These are phyloP conservation scores for Globisporangium yorkense DNA, from an alignment of 352 stramenopile genomes.

Conservation along the genomic window DNA sequence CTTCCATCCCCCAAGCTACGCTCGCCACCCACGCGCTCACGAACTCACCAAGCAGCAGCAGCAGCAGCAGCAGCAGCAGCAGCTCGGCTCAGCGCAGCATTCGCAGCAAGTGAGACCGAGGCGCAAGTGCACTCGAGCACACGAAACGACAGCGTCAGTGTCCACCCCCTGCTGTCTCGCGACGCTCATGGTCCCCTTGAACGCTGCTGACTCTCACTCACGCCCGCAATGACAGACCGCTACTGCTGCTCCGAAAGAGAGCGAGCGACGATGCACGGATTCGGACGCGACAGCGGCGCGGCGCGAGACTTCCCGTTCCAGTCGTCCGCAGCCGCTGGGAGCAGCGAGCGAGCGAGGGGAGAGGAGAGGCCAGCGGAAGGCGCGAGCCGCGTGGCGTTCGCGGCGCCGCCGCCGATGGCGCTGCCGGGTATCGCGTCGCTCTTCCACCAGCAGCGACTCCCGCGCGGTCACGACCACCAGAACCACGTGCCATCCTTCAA, in stretches of 20 bases:
- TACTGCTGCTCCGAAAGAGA: not conserved
- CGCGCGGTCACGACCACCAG: not conserved
- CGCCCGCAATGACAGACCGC: not conserved
- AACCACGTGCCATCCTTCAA: not conserved
- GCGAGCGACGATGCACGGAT: not conserved
- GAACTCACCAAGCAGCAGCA: not conserved
- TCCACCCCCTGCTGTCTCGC: no score
- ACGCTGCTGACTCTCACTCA: not conserved
- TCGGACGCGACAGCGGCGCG: not conserved
- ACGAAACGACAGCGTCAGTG: not conserved
- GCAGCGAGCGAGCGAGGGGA: not conserved
- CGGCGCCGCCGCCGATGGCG: not conserved
- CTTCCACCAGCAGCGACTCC: not conserved
- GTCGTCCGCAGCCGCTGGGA: not conserved
- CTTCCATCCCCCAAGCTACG: not conserved
- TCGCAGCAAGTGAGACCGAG: no score
- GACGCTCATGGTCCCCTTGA: not conserved
- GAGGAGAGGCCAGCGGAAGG: not conserved
- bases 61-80: not conserved
- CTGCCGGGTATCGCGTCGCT: slow-evolving; percentile 5
- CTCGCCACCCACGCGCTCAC: not conserved
- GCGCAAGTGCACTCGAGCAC: not conserved
- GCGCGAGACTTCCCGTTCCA: no score
- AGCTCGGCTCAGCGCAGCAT: no score
- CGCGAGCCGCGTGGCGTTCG: not conserved